A percentile compares a stretch with the other conserved stretches of the same genome.
Evolutionary conservation across 2,329 filamentous ascomycete genomes (phyloP).

Genomic region (Pestalotiopsis sp.): DNA sequence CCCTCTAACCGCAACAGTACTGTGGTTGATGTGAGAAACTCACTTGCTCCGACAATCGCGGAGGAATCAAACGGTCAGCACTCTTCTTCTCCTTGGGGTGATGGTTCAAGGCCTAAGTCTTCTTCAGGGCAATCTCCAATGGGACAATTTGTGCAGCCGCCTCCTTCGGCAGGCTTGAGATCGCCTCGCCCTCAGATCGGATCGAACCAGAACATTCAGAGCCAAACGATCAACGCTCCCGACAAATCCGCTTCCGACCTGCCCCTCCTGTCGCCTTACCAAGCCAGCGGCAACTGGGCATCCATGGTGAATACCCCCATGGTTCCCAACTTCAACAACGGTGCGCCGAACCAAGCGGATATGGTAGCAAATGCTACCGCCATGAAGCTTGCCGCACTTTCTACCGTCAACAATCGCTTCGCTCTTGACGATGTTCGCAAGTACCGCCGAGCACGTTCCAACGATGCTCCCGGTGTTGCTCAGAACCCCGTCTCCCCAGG

Average conservation of each 20-base stretch:
- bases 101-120: conserved; percentile 69
- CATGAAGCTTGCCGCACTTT: conserved; percentile 96
- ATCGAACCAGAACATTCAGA: conserved; percentile 74
- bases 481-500: conserved; percentile 68
- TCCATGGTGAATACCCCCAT: conserved; percentile 98
- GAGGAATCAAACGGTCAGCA: conserved; percentile 64
- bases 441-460: conserved; percentile 87
- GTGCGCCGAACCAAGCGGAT: conserved; percentile 76
- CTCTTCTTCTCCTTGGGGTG: conserved; percentile 80
- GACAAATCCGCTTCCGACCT: conserved; percentile 71
- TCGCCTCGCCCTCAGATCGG: conserved; percentile 73
- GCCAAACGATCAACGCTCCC: conserved; percentile 73
- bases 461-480: conserved; percentile 67
- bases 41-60: conserved; percentile 74
- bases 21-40: conserved; percentile 73
- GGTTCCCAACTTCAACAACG: conserved; percentile 76
- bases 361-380: conserved; percentile 99
- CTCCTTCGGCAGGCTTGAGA: conserved; percentile 72
- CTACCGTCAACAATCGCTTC: conserved; percentile 97
- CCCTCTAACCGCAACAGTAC: conserved; percentile 92
- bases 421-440: conserved; percentile 96
- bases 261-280: conserved; percentile 83
- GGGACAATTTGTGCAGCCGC: conserved; percentile 91
- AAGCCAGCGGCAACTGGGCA: conserved; percentile 89
- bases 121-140: conserved; percentile 79